Evolutionary conservation across 169 alveolate genomes (phyloP), one percentile per base, ranked within the genome.

Genomic region (Plasmodium ovale): DNA sequence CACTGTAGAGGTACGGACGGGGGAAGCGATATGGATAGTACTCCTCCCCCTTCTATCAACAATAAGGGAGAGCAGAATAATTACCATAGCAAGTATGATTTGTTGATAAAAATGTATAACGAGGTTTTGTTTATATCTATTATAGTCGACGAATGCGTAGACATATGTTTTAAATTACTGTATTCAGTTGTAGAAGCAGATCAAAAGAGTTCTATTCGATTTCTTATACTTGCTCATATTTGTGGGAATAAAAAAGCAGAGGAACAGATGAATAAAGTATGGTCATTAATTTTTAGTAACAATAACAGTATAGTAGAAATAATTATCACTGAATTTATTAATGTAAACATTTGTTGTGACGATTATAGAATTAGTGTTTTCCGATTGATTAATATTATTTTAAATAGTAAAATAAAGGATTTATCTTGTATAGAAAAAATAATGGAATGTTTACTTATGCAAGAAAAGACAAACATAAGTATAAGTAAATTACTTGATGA

Each of bases 281-380:
- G 96, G 96, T 93, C 91, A 12, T 87, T 94, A n/a, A 87, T 94
- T 21, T 94, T 93, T 93, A 87, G 95, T n/a, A 94, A 89, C 31
- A 94, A 94, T 88, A 93, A 73, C 35, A 87, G 85, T 42, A 94
- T 94, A 31, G 94, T 92, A 14, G 96, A 94, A 33, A 62, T 93
- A n/a, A 94, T 94, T 42, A 53, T 92, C 3, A 65, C 35, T 23
- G 96, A 94, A 87, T 94, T 94, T 65, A 60, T 82, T 14, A 67
- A 82, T 67, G 90, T 82, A 42, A 82, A 82, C 53, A 82, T 82
- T 31, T 51, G 49, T n/a, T 35, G 65, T 51, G 84, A 82, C 19
- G 85, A 82, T 53, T 82, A 82, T 16, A 56, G 90, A 53, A 82
- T 82, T 3, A 82, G 90, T 65, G 90, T 84, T 6, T 82, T 82